These are phyloP conservation scores for Kwoniella shivajii DNA, from an alignment of 1,284 basidiomycete genomes.

Conservation along the genomic window DNA sequence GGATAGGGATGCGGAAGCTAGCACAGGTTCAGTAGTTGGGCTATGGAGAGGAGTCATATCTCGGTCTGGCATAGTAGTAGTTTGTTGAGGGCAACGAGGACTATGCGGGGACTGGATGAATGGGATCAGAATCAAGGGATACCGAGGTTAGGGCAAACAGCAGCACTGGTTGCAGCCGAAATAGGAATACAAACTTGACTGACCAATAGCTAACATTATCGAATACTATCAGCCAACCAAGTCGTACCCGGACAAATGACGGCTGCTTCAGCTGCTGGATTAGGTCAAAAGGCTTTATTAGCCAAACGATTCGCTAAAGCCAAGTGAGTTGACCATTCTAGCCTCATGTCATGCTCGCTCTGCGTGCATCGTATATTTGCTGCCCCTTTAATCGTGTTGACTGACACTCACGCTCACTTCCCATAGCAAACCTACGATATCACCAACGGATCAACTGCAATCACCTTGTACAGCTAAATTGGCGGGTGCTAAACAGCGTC, in stretches of 20 bases:
- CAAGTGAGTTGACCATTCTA: constrained; percentile 68
- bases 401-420: no score
- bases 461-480: constrained; percentile 89
- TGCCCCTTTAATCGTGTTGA: no score
- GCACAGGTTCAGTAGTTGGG: neutral
- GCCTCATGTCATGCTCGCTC: no score
- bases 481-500: constrained; percentile 83
- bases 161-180: neutral
- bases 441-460: constrained; percentile 90
- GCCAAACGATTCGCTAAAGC: constrained; percentile 84
- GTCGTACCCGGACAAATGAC: constrained; percentile 50
- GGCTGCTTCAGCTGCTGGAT: constrained; percentile 59
- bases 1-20: neutral
- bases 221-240: constrained; percentile 38
- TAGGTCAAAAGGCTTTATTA: constrained; percentile 82
- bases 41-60: neutral
- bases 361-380: no score
- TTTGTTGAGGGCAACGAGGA: no score
- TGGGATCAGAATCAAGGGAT: no score
- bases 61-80: neutral
- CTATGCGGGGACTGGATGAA: no score
- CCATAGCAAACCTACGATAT: constrained; percentile 81
- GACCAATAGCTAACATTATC: neutral
- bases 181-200: neutral
- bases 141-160: neutral